Evolutionary conservation across 768 basidiomycete species (phyloP), one percentile per base, ranked within the genome.

Genomic region (Tylopilus vinaceipallidus): DNA sequence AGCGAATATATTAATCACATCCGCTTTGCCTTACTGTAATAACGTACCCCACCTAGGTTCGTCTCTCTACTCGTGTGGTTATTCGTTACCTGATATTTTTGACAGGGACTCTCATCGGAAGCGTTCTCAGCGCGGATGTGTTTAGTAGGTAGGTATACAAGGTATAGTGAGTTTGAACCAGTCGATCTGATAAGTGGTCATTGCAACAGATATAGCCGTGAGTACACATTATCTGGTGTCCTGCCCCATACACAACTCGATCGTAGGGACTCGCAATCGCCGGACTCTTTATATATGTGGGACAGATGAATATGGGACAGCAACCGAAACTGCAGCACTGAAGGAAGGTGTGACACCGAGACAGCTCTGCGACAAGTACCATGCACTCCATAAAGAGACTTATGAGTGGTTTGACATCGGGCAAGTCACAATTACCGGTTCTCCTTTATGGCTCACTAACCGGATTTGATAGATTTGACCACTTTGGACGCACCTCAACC

Each of bases 281-380:
- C 83, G 86, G 37, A 95, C 93, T 0, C 76, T 98, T 27, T 99
- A 95, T 66, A 79, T 99, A 48, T 99, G 97, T 69, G 97, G 97
- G 23, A 98, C 97, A 4, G 97, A 99, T 64, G 97, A 99, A 70
- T 99, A 99, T 61, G 97, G 97, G n/a, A 99, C 97, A 7, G 95
- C 97, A 1, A 97, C 97, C 1, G 97, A 99, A 75, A 98, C 95
- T 3, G 95, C 97, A 68, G 95, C 97, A 4, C 68, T 92, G 51
- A 92, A 93, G 63, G 92, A 95, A 65, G 82, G 84, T 0, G 67
- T 94, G 33, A 83, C 88, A 11, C 88, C 93, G 0, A 75, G 74
- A 53, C 81, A 84, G 57, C 75, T 98, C 2, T 97, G 93, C 67
- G 89, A 94, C 70, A 94, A 95, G 71, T 98, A 98, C 67, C 73